phyloP scores from a whole-genome alignment of 2,329 filamentous ascomycete genomes.

The Sordariomycetes sp. region DNA sequence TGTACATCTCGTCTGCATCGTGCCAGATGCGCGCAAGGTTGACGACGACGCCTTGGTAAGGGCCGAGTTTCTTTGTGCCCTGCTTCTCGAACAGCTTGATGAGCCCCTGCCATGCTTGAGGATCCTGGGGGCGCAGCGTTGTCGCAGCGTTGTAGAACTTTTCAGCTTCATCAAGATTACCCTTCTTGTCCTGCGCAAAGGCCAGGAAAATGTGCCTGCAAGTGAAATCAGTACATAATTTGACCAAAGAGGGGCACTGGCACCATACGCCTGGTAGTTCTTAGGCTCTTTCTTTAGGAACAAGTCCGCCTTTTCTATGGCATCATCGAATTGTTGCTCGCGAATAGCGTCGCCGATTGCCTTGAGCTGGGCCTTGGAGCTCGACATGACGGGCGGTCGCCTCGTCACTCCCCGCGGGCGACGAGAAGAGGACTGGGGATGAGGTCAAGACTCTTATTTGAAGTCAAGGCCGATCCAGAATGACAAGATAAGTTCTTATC shows the following conservation, averaged over 20 bases:
- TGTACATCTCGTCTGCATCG: conserved; percentile 54
- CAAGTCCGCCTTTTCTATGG: conserved; percentile 57
- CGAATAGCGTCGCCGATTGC: conserved; percentile 71
- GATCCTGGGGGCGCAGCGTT: conserved; percentile 61
- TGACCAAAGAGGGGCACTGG: neutral
- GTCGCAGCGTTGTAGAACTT: conserved; percentile 66
- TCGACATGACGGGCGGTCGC: no score
- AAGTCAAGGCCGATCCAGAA: no score
- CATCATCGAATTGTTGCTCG: conserved; percentile 69
- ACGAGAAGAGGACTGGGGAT: no score
- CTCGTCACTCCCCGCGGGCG: no score
- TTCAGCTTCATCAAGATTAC: conserved; percentile 63
- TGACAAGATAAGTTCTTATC: no score
- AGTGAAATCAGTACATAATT: conserved; percentile 4
- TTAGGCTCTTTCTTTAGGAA: conserved; percentile 64
- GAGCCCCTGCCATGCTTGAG: conserved; percentile 86
- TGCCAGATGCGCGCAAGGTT: conserved; percentile 68
- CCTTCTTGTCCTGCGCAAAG: conserved; percentile 72
- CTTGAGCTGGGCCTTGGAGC: conserved; percentile 68
- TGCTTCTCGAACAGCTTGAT: conserved; percentile 79
- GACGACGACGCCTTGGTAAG: conserved; percentile 66
- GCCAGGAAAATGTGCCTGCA: conserved; percentile 74
- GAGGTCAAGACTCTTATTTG: no score
- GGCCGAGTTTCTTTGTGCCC: conserved; percentile 55
- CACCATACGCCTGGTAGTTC: conserved; percentile 67